Evolutionary conservation across 306 rosid species (phyloP).

Genomic region (Lathyrus oleraceus): DNA sequence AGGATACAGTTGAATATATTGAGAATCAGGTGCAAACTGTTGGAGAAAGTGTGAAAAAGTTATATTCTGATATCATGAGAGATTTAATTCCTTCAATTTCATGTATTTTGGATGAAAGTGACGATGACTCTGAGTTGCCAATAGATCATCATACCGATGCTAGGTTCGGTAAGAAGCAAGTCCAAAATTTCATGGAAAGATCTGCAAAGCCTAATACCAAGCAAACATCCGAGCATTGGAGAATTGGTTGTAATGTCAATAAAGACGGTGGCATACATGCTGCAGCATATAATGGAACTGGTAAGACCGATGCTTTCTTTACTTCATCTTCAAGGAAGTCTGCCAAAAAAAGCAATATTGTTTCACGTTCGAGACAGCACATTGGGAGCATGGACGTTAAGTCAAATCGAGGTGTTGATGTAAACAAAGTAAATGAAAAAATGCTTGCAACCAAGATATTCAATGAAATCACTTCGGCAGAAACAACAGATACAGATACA

Average conservation of each 20-base stretch:
- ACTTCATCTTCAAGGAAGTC: conserved; percentile 41
- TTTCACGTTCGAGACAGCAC: conserved; percentile 38
- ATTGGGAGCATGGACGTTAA: conserved; percentile 29
- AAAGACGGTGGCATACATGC: conserved; percentile 18
- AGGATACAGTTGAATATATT: conserved; percentile 84
- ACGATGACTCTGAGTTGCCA: conserved; percentile 39
- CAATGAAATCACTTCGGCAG: conserved; percentile 21
- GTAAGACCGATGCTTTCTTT: conserved; percentile 31
- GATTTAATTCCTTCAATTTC: conserved; percentile 64
- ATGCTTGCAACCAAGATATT: conserved; percentile 30
- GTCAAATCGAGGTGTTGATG: conserved; percentile 28
- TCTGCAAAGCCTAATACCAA: conserved; percentile 32
- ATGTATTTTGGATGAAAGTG: conserved; percentile 39
- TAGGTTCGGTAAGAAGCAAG: conserved; percentile 42
- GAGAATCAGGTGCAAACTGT: conserved; percentile 85
- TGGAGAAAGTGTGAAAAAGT: conserved; percentile 72
- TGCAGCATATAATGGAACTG: no score
- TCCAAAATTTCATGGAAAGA: conserved; percentile 40
- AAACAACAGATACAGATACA: conserved; percentile 33
- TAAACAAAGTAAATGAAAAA: conserved; percentile 28
- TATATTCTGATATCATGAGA: conserved; percentile 69
- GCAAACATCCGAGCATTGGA: conserved; percentile 33
- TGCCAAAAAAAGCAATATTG: conserved; percentile 32
- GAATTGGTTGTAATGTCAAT: conserved; percentile 32
- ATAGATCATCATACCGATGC: conserved; percentile 41